Base-by-base conservation (phyloP, 352 stramenopile species). In the Phytophthora cactorum region DNA sequence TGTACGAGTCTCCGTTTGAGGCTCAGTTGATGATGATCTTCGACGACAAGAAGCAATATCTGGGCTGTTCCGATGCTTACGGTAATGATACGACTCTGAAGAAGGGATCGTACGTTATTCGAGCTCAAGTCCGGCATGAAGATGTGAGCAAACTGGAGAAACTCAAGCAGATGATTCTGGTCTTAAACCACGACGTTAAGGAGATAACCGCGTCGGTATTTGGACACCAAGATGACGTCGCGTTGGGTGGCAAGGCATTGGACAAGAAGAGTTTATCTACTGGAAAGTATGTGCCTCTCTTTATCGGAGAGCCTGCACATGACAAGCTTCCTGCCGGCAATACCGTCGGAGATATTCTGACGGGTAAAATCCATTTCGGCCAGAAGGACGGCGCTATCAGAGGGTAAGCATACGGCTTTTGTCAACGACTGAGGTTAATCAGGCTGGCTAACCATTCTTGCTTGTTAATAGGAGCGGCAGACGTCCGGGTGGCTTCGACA, bases 1-100 rank as follows among this genome's bases (percentile, higher is more conserved):
- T 99, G 17, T 99, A 99, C 69, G 96, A 99, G 64, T 97, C 90
- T 5, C 88, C 88, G 10, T 97, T 97, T 43, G 93, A 98, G 63
- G 79, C 81, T n/a, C 93, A 98, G 58, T 57, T 98, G 59, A 96
- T 92, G 68, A 89, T 98, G 79, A 79, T 97, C 36, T 98, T 98
- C 67, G 92, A 98, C 74, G 87, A 88, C 15, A 97, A 98, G 70
- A 98, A 98, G 73, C 94, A 96, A 76, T 96, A 92, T 53, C 69
- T 96, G 46, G 91, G 81, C 52, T 81, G 68, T 52, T 92, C 84
- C 25, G 94, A 98, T 63, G 84, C 91, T 5, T 97, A 91, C 65
- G 89, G 91, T 7, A 84, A 93, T 22, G 60, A 75, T 10, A 89
- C 95, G 11, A 81, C 84, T 17, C 66, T 96, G 31, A 97, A 97